A percentile compares a stretch with the other conserved stretches of the same genome.
These are phyloP conservation scores for Scheffersomyces stambukii DNA, from an alignment of 1,139 yeast genomes.

Conservation along the genomic window DNA sequence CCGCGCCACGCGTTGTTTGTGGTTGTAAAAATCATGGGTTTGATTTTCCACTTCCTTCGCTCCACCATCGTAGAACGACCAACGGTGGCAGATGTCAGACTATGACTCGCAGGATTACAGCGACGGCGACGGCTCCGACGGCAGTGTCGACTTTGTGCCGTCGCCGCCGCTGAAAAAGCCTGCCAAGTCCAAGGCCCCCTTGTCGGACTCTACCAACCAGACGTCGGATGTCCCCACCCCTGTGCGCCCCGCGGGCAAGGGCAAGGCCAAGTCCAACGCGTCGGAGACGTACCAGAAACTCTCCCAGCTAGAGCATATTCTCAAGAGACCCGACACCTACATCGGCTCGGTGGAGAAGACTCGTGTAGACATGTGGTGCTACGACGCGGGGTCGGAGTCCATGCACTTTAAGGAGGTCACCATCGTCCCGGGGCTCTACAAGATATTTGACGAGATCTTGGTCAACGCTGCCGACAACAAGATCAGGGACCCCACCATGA, in stretches of 20 bases:
- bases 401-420: constrained; percentile 71
- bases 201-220: neutral
- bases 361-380: constrained; percentile 82
- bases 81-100: too few species aligned
- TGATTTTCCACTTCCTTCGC: too few species aligned
- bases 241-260: too few species aligned
- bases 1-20: too few species aligned
- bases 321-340: constrained; percentile 97
- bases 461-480: constrained; percentile 99
- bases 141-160: constrained; percentile 13
- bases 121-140: too few species aligned
- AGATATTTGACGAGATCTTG: constrained; percentile 93
- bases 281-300: constrained; percentile 90
- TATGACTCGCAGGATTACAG: too few species aligned
- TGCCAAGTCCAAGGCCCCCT: constrained; percentile 7
- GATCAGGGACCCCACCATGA: constrained; percentile 91
- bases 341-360: constrained; percentile 90
- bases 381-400: constrained; percentile 61
- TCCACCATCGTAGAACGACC: too few species aligned
- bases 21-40: too few species aligned
- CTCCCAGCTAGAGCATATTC: constrained; percentile 91
- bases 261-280: constrained; percentile 19
- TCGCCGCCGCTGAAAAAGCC: constrained; percentile 9
- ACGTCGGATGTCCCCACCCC: too few species aligned
- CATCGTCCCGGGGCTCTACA: constrained; percentile 93